Evolutionary conservation across 1,284 basidiomycete genomes (phyloP).

Genomic region (Heterobasidion annosum): DNA sequence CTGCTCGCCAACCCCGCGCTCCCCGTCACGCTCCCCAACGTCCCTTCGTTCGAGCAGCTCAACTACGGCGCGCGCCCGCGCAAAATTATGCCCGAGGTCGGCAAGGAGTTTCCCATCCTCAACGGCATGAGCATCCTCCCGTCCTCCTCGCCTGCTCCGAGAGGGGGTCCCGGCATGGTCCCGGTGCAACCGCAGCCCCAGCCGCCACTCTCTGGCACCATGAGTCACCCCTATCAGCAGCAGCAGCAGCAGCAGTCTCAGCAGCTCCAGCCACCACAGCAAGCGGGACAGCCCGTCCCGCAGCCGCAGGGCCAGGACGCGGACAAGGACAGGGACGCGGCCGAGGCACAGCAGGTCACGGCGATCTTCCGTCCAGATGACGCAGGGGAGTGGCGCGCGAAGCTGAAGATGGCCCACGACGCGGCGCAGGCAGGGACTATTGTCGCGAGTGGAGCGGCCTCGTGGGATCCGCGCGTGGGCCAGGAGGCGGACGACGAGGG

Average conservation of each 20-base stretch:
- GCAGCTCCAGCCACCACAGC: conserved; percentile 22
- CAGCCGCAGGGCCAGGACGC: conserved; percentile 25
- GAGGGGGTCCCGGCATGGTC: conserved; percentile 28
- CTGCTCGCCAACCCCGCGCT: conserved; percentile 58
- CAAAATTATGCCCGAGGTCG: conserved; percentile 66
- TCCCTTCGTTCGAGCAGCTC: conserved; percentile 64
- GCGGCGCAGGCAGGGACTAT: conserved; percentile 23
- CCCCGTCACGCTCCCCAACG: conserved; percentile 57
- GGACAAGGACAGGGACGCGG: conserved; percentile 31
- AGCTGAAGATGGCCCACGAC: conserved; percentile 53
- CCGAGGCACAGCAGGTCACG: conserved; percentile 53
- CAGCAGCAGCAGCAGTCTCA: conserved; percentile 23
- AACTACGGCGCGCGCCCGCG: conserved; percentile 68
- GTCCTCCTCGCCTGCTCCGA: conserved; percentile 28
- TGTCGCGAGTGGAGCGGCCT: conserved; percentile 13
- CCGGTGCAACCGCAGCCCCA: conserved; percentile 15
- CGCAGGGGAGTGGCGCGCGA: conserved; percentile 77
- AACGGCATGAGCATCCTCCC: conserved; percentile 45
- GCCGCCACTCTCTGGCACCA: conserved; percentile 3
- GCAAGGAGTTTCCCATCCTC: conserved; percentile 61
- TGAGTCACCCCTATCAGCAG: conserved; percentile 20
- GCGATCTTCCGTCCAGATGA: conserved; percentile 85
- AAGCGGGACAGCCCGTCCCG: conserved; percentile 19
- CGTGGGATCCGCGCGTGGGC: conserved; percentile 29
- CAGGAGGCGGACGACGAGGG: conserved; percentile 49